These are phyloP conservation scores for Lomentospora prolificans DNA, from an alignment of 2,329 filamentous ascomycete species.

Conservation along the genomic window DNA sequence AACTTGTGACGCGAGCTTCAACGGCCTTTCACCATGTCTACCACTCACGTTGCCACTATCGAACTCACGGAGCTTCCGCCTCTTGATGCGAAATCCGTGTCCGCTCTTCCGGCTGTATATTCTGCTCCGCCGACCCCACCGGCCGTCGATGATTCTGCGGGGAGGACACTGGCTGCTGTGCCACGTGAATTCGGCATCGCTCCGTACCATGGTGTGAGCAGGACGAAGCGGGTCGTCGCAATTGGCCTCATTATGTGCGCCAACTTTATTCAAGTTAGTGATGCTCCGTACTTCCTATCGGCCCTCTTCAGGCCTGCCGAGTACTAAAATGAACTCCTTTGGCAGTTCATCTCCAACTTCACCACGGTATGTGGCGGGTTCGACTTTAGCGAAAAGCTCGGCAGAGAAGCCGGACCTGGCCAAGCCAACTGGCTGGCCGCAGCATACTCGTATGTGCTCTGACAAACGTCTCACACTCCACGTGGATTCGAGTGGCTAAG, in stretches of 20 bases:
- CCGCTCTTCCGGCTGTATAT: too few relatives aligned
- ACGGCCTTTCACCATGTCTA: neutral
- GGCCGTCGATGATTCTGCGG: neutral
- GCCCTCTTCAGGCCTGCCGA: neutral
- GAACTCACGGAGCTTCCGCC: neutral
- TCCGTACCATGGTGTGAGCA: slow-evolving; percentile 3
- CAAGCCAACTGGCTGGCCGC: slow-evolving; percentile 30
- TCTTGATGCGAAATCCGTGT: neutral
- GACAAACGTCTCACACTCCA: neutral
- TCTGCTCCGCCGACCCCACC: neutral
- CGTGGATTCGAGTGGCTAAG: neutral
- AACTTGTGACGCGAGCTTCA: too few relatives aligned
- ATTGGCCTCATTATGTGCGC: slow-evolving; percentile 3
- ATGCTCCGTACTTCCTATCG: too few relatives aligned
- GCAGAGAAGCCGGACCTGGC: slow-evolving; percentile 18
- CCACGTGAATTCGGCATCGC: neutral
- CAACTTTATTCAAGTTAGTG: slow-evolving; percentile 3
- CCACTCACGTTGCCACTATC: neutral
- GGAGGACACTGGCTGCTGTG: neutral
- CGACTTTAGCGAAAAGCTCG: slow-evolving; percentile 18
- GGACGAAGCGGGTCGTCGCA: slow-evolving; percentile 1
- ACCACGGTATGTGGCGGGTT: slow-evolving; percentile 20
- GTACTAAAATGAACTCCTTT: neutral
- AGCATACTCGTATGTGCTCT: slow-evolving; percentile 23
- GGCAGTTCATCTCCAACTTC: slow-evolving; percentile 20